Conservation (phyloP, 805 yeast species). For the Ogataea zsoltii region DNA sequence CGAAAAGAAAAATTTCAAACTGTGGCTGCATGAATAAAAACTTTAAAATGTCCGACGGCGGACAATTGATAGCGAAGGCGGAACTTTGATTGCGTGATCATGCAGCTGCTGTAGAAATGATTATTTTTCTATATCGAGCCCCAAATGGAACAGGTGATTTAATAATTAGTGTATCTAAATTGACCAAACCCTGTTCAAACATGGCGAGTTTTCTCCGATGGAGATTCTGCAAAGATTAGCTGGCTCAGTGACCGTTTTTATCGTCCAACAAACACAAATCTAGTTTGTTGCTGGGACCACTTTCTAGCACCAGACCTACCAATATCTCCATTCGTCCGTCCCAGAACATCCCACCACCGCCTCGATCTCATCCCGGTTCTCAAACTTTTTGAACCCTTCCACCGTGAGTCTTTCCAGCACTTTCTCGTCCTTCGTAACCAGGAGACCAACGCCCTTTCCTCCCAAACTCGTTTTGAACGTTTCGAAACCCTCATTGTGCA, state of each 20-base stretch:
- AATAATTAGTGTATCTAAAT: too few relatives aligned
- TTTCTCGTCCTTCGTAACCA: slow-evolving; percentile 23
- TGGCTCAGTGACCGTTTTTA: too few relatives aligned
- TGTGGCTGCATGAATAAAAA: neutral
- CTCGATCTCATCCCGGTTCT: slow-evolving; percentile 50
- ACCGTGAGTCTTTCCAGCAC: slow-evolving; percentile 22
- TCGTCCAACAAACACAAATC: too few relatives aligned
- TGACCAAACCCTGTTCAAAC: too few relatives aligned
- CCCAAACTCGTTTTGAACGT: slow-evolving; percentile 82
- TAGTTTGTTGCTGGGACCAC: too few relatives aligned
- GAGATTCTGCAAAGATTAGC: too few relatives aligned
- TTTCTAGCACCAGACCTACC: too few relatives aligned
- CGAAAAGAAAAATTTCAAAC: neutral
- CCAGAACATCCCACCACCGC: slow-evolving; percentile 43
- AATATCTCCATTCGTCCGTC: slow-evolving; percentile 55
- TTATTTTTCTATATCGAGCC: too few relatives aligned
- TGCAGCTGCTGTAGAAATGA: too few relatives aligned
- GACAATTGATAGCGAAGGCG: neutral
- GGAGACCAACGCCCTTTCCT: slow-evolving; percentile 81
- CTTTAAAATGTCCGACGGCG: neutral
- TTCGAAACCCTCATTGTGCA: slow-evolving; percentile 57
- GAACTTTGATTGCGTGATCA: neutral
- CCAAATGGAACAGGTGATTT: too few relatives aligned
- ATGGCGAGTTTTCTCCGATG: too few relatives aligned
- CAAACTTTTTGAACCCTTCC: slow-evolving; percentile 40